Evolutionary conservation across 257 asterid species (phyloP).

Genomic region (Solanum ossicruentum): DNA sequence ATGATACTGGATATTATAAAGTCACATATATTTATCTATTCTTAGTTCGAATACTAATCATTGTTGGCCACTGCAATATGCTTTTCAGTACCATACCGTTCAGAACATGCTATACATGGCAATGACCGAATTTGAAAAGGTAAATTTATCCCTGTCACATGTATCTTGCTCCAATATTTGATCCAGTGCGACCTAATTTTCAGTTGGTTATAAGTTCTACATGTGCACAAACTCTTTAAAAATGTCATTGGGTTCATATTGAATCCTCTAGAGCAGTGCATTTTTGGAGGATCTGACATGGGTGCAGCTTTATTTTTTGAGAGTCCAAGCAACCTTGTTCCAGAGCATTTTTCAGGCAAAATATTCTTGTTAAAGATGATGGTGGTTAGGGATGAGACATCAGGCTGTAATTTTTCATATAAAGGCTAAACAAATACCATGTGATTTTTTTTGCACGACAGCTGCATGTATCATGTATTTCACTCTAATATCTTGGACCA

Average conservation of each 20-base stretch:
- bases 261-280: background rate
- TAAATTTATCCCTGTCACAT: conserved; percentile 9
- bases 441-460: background rate
- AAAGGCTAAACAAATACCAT: background rate
- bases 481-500: background rate
- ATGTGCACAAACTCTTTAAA: background rate
- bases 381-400: background rate
- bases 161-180: background rate
- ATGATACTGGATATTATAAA: background rate
- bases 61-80: background rate
- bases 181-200: background rate
- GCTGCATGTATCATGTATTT: background rate
- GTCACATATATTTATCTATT: background rate
- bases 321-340: background rate
- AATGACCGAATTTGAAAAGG: conserved; percentile 71
- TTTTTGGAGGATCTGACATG: background rate
- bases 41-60: background rate
- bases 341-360: background rate
- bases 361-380: background rate
- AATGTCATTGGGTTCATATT: background rate
- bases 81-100: conserved; percentile 63
- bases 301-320: background rate
- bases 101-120: conserved; percentile 77
- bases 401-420: background rate
- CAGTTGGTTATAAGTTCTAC: background rate